Percentiles rank a stretch among this genome's conserved stretches.
Conservation (phyloP, 2,329 filamentous ascomycete species). For the Neocatenulostroma microsporum region DNA sequence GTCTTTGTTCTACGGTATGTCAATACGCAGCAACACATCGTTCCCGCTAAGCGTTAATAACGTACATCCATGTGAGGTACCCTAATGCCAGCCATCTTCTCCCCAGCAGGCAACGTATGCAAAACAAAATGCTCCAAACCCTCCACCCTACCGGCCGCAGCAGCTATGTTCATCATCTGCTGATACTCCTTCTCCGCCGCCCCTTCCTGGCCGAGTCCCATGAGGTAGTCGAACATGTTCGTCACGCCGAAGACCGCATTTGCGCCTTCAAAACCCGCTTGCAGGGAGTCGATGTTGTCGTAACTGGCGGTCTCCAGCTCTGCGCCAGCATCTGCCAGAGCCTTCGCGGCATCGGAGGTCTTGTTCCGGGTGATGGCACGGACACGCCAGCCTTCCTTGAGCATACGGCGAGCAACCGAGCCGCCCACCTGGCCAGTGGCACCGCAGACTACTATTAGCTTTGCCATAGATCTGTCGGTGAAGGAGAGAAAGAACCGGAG, state of each 20-base stretch:
- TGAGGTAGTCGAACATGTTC: slow-evolving; percentile 4
- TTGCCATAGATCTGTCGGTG: too few species aligned
- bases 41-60: too few species aligned
- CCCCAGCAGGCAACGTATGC: slow-evolving; percentile 10
- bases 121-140: slow-evolving; percentile 12
- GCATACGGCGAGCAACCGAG: slow-evolving; percentile 4
- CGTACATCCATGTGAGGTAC: background rate
- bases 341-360: background rate
- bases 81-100: slow-evolving; percentile 7
- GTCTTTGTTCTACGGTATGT: slow-evolving; percentile 16
- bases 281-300: slow-evolving; percentile 3
- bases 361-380: slow-evolving; percentile 6
- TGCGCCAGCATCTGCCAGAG: slow-evolving; percentile 1
- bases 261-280: slow-evolving; percentile 1
- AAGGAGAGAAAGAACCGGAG: too few species aligned
- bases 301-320: slow-evolving; percentile 4
- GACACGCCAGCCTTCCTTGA: slow-evolving; percentile 6
- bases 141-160: slow-evolving; percentile 9
- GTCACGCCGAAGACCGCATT: slow-evolving; percentile 4
- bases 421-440: slow-evolving; percentile 4
- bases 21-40: slow-evolving; percentile 10
- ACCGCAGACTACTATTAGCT: slow-evolving; percentile 6
- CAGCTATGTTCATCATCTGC: slow-evolving; percentile 14
- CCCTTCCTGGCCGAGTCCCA: slow-evolving; percentile 6
- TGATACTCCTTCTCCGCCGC: slow-evolving; percentile 10